A percentile compares a stretch with the other conserved stretches of the same genome.
phyloP scores from a whole-genome alignment of 2,329 filamentous ascomycete species.

The Cercospora sp. region DNA sequence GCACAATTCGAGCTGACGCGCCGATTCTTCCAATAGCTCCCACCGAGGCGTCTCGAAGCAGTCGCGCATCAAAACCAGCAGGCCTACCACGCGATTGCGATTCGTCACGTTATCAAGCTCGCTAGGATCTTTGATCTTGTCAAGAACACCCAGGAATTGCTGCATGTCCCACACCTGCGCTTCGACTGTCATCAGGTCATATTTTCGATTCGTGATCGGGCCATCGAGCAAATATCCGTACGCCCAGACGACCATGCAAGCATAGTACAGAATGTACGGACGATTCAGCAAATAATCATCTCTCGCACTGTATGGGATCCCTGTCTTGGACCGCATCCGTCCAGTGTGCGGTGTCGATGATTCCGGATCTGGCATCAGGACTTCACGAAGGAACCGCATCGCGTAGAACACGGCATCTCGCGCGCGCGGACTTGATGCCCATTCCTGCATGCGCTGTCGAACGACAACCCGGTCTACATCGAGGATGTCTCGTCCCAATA shows the following conservation, averaged over 20 bases:
- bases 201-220: constrained; percentile 46
- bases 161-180: constrained; percentile 78
- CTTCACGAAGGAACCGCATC: constrained; percentile 81
- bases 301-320: constrained; percentile 69
- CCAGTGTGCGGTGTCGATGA: constrained; percentile 2
- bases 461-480: constrained; percentile 77
- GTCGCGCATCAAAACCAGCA: constrained; percentile 78
- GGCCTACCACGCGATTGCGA: constrained; percentile 77
- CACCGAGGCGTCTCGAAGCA: constrained; percentile 82
- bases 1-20: constrained; percentile 76
- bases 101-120: constrained; percentile 72
- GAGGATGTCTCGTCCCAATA: constrained; percentile 83
- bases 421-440: constrained; percentile 84
- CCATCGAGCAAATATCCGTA: constrained; percentile 93
- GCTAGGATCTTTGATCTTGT: constrained; percentile 70
- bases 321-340: constrained; percentile 37
- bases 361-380: constrained; percentile 62
- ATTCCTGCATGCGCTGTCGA: constrained; percentile 82
- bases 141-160: constrained; percentile 71
- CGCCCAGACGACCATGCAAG: constrained; percentile 88
- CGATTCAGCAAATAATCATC: constrained; percentile 89
- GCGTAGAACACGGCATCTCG: constrained; percentile 92
- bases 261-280: constrained; percentile 94
- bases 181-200: constrained; percentile 58
- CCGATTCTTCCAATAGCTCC: constrained; percentile 89